phyloP scores from a whole-genome alignment of 1,139 yeast species.

The Petasospora fabianii region DNA sequence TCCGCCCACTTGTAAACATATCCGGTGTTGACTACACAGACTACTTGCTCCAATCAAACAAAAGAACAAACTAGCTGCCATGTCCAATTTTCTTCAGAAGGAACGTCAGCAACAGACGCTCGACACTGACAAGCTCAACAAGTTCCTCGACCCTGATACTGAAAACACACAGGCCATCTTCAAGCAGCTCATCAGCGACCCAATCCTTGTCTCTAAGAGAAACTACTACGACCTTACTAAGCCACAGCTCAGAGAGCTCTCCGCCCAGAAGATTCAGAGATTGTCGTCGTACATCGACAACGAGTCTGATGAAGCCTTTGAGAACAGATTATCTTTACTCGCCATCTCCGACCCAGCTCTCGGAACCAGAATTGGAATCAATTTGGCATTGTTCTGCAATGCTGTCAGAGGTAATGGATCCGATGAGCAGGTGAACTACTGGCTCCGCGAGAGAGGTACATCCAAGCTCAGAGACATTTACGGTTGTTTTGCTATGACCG shows the following conservation, averaged over 20 bases:
- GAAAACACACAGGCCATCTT: slow-evolving; percentile 39
- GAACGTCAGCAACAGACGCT: slow-evolving; percentile 49
- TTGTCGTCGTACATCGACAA: slow-evolving; percentile 47
- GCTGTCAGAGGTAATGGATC: slow-evolving; percentile 76
- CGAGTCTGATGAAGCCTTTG: slow-evolving; percentile 42
- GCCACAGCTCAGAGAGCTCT: slow-evolving; percentile 46
- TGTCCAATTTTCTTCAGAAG: slow-evolving; percentile 35
- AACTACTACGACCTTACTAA: slow-evolving; percentile 52
- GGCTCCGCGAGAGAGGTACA: slow-evolving; percentile 77
- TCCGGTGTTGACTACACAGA: background rate
- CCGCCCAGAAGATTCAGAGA: slow-evolving; percentile 48
- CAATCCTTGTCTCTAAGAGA: slow-evolving; percentile 46
- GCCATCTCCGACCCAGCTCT: slow-evolving; percentile 55
- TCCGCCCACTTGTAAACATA: background rate
- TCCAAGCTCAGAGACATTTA: slow-evolving; percentile 60
- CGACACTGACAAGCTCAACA: slow-evolving; percentile 45
- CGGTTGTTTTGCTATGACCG: slow-evolving; percentile 95
- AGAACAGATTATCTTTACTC: slow-evolving; percentile 37
- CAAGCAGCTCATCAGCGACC: slow-evolving; percentile 51
- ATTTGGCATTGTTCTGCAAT: slow-evolving; percentile 65
- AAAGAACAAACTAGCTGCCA: background rate
- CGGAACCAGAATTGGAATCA: slow-evolving; percentile 67
- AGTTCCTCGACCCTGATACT: slow-evolving; percentile 54
- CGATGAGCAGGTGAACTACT: slow-evolving; percentile 52
- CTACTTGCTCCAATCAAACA: background rate